Base-by-base conservation (phyloP, 805 yeast species). In the Ogataea ramenticola region DNA sequence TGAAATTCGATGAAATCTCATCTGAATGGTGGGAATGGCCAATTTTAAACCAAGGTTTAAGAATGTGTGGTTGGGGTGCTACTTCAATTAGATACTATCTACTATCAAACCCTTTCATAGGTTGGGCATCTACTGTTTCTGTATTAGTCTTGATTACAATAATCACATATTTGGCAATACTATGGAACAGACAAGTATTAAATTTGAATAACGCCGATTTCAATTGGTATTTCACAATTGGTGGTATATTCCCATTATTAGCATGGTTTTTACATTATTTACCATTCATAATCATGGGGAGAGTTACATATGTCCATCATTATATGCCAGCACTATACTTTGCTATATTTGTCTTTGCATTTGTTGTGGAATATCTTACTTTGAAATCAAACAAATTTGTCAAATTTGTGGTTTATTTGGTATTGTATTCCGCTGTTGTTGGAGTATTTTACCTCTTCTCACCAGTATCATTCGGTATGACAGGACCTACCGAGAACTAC, bases 21-120 rank as follows among this genome's bases (percentile, higher is more conserved):
- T 80, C 88, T 15, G 53, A 68, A 29, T 84, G 88, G 70, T 86
- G 93, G 91, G 81, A 86, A 67, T 86, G 95, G 95, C 91, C 93
- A 32, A 62, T 80, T 11, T 66, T 77, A 45, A 65, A 71, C 54
- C 74, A 74, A 32, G 95, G 95, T 39, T 71, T 86, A 49, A 72
- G 93, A 51, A 82, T 86, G 82, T 78, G 89, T 55, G 74, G 80
- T 32, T 86, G 95, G 95, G 74, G 75, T 11, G 58, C 62, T 40
- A 67, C 64, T 31, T 68, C 68, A 40, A 64, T 70, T 39, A 79
- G 81, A 57, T 86, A 82, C 62, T 86, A 71, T 61, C 64, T 84
- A 64, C 66, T 84, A 50, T 85, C 86, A 11, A 79, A 80, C 40
- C 88, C 90, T 15, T 57, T 74, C 43, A 66, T 66, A 39, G 75